phyloP scores from a whole-genome alignment of 1,284 basidiomycete genomes.

The Quambalaria eucalypti region DNA sequence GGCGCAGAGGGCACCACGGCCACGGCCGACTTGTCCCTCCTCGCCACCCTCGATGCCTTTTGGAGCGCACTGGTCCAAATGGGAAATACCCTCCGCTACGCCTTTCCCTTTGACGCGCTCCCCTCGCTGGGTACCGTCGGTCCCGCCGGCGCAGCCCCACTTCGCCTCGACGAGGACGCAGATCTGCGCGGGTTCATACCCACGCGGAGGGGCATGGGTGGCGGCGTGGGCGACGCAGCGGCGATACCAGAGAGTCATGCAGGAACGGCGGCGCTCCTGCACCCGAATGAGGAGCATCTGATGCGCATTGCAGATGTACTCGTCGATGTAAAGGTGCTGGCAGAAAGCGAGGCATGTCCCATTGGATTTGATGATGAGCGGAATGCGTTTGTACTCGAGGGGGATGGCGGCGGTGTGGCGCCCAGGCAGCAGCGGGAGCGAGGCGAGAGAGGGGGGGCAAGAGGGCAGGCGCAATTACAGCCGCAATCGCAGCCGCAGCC shows the following conservation, averaged over 20 bases:
- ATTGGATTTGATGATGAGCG: conserved; percentile 32
- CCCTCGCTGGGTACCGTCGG: conserved; percentile 53
- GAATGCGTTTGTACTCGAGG: conserved; percentile 13
- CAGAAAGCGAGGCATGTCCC: conserved; percentile 51
- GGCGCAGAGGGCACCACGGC: conserved; percentile 1
- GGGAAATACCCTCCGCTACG: conserved; percentile 56
- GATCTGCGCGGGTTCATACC: conserved; percentile 84
- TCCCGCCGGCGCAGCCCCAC: conserved; percentile 30
- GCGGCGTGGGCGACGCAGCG: conserved; percentile 20
- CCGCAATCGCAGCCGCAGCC: neutral
- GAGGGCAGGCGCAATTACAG: no score
- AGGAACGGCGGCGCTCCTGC: no score
- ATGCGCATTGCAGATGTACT: conserved; percentile 85
- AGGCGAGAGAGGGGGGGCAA: no score
- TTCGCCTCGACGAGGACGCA: conserved; percentile 78
- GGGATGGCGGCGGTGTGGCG: neutral
- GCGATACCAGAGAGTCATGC: no score
- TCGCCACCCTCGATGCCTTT: conserved; percentile 51
- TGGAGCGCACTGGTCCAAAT: conserved; percentile 67
- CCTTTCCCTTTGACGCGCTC: conserved; percentile 64
- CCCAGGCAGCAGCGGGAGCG: no score
- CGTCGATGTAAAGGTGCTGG: conserved; percentile 62
- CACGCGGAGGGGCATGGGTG: conserved; percentile 55
- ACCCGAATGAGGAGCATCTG: conserved; percentile 88
- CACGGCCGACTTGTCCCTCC: neutral